These are phyloP conservation scores for Aurifilum marmelostoma DNA, from an alignment of 2,329 filamentous ascomycete species.

Conservation along the genomic window DNA sequence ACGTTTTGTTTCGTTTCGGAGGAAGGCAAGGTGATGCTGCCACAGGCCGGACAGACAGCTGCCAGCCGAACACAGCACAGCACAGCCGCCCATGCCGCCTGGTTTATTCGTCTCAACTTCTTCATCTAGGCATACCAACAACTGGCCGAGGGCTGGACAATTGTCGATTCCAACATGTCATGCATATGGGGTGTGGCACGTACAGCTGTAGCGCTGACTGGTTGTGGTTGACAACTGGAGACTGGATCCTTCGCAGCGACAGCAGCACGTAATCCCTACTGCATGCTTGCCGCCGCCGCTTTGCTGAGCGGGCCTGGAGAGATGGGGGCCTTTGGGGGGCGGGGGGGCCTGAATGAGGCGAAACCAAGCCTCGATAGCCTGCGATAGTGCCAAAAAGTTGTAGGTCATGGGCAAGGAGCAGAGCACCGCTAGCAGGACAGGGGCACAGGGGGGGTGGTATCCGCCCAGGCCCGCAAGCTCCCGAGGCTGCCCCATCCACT, in stretches of 20 bases:
- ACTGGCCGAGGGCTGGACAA: not conserved
- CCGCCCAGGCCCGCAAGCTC: not conserved
- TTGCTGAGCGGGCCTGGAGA: not conserved
- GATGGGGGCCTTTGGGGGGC: not conserved
- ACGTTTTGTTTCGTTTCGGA: not conserved
- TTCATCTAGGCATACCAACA: not conserved
- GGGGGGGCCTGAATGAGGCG: not conserved
- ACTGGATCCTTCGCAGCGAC: not conserved
- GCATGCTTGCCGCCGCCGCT: not conserved
- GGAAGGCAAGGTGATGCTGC: not conserved
- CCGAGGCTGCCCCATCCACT: not conserved
- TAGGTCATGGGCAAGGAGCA: too few species aligned
- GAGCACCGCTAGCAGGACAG: not conserved
- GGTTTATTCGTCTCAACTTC: not conserved
- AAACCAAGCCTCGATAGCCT: conserved; percentile 3
- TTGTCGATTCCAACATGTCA: not conserved
- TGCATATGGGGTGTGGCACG: not conserved
- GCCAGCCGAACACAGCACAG: too few species aligned
- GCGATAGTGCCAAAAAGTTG: not conserved
- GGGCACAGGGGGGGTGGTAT: too few species aligned
- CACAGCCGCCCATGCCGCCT: not conserved
- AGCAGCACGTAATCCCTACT: not conserved
- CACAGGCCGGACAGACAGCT: not conserved
- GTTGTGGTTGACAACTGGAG: not conserved
- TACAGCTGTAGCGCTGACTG: not conserved